These are phyloP conservation scores for Exophiala sp. DNA, from an alignment of 2,329 filamentous ascomycete genomes.

Conservation along the genomic window DNA sequence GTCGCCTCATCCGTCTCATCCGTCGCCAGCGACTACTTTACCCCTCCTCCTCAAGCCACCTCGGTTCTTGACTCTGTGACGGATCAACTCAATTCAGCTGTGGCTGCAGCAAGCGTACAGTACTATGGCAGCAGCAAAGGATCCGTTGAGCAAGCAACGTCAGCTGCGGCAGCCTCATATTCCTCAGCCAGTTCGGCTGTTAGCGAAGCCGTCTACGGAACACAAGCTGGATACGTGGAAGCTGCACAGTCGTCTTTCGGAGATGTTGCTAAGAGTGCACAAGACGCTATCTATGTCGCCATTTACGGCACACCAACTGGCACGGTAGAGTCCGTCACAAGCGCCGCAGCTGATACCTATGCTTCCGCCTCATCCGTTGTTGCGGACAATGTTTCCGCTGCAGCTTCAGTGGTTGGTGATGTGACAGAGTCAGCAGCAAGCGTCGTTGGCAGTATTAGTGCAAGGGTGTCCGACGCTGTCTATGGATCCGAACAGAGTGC, in stretches of 20 bases:
- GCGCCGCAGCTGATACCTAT: slow-evolving; percentile 42
- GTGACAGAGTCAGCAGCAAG: slow-evolving; percentile 23
- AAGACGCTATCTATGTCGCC: slow-evolving; percentile 53
- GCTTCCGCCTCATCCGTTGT: slow-evolving; percentile 46
- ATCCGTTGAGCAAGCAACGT: slow-evolving; percentile 52
- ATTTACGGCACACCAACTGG: slow-evolving; percentile 56
- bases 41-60: slow-evolving; percentile 57
- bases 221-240: slow-evolving; percentile 50
- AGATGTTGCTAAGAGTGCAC: slow-evolving; percentile 54
- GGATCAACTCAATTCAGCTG: slow-evolving; percentile 55
- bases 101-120: slow-evolving; percentile 56
- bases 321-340: slow-evolving; percentile 44
- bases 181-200: slow-evolving; percentile 43
- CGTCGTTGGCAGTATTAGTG: slow-evolving; percentile 18
- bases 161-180: slow-evolving; percentile 52
- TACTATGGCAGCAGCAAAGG: slow-evolving; percentile 57
- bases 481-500: slow-evolving; percentile 45
- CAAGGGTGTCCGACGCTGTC: slow-evolving; percentile 42
- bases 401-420: slow-evolving; percentile 28
- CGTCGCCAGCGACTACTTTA: slow-evolving; percentile 37
- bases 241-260: slow-evolving; percentile 53
- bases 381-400: slow-evolving; percentile 38
- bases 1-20: slow-evolving; percentile 35
- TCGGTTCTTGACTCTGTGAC: slow-evolving; percentile 56
- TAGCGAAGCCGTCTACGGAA: slow-evolving; percentile 56